These are phyloP conservation scores for Perilla frutescens DNA, from an alignment of 257 asterid genomes.

Conservation along the genomic window DNA sequence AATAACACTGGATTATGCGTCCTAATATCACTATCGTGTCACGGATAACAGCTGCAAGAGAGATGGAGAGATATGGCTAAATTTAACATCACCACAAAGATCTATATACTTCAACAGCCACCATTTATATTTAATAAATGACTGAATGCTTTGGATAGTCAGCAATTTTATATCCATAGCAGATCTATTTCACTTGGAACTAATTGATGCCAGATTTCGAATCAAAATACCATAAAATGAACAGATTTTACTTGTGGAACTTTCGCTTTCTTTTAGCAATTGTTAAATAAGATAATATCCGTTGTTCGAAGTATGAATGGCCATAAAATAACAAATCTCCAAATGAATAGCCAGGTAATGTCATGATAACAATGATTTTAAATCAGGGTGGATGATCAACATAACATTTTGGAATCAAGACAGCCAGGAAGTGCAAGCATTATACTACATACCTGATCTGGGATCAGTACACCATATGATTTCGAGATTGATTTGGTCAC, in stretches of 20 bases:
- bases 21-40: background rate
- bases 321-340: background rate
- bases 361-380: background rate
- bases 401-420: conserved; percentile 33
- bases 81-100: too few relatives aligned
- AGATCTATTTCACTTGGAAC: background rate
- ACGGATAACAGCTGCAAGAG: background rate
- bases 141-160: too few relatives aligned
- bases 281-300: background rate
- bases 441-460: conserved; percentile 63
- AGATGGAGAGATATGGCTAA: too few relatives aligned
- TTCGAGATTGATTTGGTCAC: conserved; percentile 82
- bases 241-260: background rate
- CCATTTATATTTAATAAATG: too few relatives aligned
- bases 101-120: too few relatives aligned
- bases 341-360: background rate
- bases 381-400: background rate
- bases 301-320: conserved; percentile 4
- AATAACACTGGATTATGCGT: background rate
- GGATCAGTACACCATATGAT: conserved; percentile 70
- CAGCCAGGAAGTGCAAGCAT: background rate
- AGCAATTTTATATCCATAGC: background rate
- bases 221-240: background rate
- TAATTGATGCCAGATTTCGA: background rate
- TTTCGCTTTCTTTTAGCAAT: background rate